Evolutionary conservation across 352 stramenopile species (phyloP).

Genomic region (Poterioochromonas sp.): DNA sequence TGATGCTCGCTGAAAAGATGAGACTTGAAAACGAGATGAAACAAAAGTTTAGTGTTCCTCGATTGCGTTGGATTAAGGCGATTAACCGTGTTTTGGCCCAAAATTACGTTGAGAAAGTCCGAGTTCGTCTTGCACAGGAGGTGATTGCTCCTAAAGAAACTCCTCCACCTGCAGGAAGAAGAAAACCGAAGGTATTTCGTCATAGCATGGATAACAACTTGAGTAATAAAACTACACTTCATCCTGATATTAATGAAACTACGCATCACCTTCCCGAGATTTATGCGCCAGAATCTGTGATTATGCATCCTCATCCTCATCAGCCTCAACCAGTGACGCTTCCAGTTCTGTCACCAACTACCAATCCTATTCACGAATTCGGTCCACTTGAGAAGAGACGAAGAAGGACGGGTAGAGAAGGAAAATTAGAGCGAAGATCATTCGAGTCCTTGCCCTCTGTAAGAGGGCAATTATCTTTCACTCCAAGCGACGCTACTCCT

Average conservation of each 20-base stretch:
- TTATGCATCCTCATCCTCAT: neutral
- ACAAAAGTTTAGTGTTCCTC: neutral
- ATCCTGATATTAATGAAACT: neutral
- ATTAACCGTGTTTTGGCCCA: constrained; percentile 8
- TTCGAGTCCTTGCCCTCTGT: too few species aligned
- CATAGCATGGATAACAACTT: neutral
- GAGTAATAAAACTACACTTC: neutral
- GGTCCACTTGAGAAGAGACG: too few species aligned
- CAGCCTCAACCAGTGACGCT: too few species aligned
- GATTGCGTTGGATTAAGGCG: neutral
- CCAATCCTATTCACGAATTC: too few species aligned
- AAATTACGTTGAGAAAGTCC: constrained; percentile 1
- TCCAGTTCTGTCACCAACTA: too few species aligned
- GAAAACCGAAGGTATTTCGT: neutral
- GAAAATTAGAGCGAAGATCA: too few species aligned
- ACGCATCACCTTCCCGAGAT: neutral
- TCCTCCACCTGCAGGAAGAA: neutral
- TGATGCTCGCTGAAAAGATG: constrained; percentile 3
- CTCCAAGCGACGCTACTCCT: too few species aligned
- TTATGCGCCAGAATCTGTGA: neutral
- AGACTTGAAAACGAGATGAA: neutral
- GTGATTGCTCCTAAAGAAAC: neutral
- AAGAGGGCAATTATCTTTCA: too few species aligned
- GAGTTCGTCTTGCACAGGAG: neutral
- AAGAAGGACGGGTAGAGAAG: too few species aligned